These are phyloP conservation scores for Thermothelomyces thermophilus DNA, from an alignment of 2,329 filamentous ascomycete genomes.

Conservation along the genomic window DNA sequence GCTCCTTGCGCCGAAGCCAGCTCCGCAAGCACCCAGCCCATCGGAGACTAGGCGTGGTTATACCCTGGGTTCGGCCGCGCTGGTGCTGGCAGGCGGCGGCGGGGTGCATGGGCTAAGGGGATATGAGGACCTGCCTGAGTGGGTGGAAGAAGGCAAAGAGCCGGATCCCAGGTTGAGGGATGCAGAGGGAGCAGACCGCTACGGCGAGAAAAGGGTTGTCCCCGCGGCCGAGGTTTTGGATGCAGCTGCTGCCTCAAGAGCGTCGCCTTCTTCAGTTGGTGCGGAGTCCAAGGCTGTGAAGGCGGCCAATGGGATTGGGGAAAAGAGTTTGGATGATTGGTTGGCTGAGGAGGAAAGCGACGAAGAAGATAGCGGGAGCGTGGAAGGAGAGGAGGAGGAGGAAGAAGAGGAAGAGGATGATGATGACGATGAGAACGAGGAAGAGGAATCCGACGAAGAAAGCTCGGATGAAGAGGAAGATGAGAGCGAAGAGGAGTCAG, in stretches of 20 bases:
- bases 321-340: slow-evolving; percentile 90
- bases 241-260: slow-evolving; percentile 47
- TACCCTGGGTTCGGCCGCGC: slow-evolving; percentile 73
- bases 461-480: slow-evolving; percentile 13
- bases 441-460: slow-evolving; percentile 9
- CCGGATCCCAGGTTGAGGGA: slow-evolving; percentile 70
- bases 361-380: slow-evolving; percentile 48
- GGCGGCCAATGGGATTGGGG: slow-evolving; percentile 43
- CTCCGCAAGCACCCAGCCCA: slow-evolving; percentile 82
- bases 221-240: slow-evolving; percentile 61
- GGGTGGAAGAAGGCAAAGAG: slow-evolving; percentile 75
- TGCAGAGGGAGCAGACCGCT: slow-evolving; percentile 21
- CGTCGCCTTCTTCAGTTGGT: slow-evolving; percentile 17
- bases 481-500: slow-evolving; percentile 16
- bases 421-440: slow-evolving; percentile 15
- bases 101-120: slow-evolving; percentile 69
- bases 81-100: slow-evolving; percentile 72
- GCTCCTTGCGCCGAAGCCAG: slow-evolving; percentile 87
- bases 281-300: background rate
- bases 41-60: slow-evolving; percentile 76
- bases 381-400: slow-evolving; percentile 40
- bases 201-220: slow-evolving; percentile 38
- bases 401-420: slow-evolving; percentile 37
- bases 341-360: slow-evolving; percentile 64
- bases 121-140: slow-evolving; percentile 73